Evolutionary conservation across 768 basidiomycete species (phyloP).

Genomic region (Pleurotus giganteus): DNA sequence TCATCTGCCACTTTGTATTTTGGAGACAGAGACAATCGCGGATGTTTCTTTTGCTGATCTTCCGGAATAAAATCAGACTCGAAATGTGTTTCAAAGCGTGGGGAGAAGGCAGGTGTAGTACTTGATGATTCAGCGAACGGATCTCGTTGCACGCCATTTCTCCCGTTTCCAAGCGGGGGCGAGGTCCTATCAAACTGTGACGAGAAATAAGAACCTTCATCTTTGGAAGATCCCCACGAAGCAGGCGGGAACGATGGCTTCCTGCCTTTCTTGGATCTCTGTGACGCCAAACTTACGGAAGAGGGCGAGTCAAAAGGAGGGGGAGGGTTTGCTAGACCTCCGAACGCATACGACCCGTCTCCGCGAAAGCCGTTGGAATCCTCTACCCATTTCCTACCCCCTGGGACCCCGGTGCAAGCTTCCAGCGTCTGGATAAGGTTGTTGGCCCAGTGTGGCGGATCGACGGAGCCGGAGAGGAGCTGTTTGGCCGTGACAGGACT

Average conservation of each 20-base stretch:
- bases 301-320: slow-evolving; percentile 29
- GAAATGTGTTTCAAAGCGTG: slow-evolving; percentile 41
- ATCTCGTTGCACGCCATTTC: slow-evolving; percentile 1
- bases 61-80: slow-evolving; percentile 41
- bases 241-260: slow-evolving; percentile 56
- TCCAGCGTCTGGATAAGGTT: slow-evolving; percentile 73
- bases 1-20: slow-evolving; percentile 14
- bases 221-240: slow-evolving; percentile 54
- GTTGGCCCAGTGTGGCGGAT: slow-evolving; percentile 78
- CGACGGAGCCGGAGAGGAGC: slow-evolving; percentile 75
- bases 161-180: slow-evolving; percentile 17
- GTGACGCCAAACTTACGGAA: slow-evolving; percentile 30
- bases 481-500: slow-evolving; percentile 73
- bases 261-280: slow-evolving; percentile 46
- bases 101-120: slow-evolving; percentile 11
- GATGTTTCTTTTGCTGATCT: slow-evolving; percentile 18
- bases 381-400: slow-evolving; percentile 68
- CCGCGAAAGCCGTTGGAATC: slow-evolving; percentile 29
- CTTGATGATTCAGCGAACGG: not conserved
- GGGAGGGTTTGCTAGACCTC: slow-evolving; percentile 43
- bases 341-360: slow-evolving; percentile 56
- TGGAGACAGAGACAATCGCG: slow-evolving; percentile 4
- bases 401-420: slow-evolving; percentile 67
- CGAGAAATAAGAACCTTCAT: slow-evolving; percentile 57
- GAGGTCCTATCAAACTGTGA: not conserved